Percentiles rank a stretch among this genome's conserved stretches.
These are phyloP conservation scores for Trichophyton equinum DNA, from an alignment of 2,329 filamentous ascomycete genomes.

Conservation along the genomic window DNA sequence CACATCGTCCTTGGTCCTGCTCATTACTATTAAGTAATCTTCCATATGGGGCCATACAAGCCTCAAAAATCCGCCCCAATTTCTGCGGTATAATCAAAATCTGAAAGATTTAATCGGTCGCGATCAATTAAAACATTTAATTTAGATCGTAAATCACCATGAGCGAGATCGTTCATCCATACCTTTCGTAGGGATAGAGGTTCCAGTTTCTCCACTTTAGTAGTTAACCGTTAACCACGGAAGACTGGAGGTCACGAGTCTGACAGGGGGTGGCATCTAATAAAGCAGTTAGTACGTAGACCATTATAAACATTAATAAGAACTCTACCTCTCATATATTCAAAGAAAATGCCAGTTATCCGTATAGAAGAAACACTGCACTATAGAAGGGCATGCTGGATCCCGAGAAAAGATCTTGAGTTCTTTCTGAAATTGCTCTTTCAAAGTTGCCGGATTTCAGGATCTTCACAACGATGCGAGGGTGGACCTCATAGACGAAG, in stretches of 20 bases:
- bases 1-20: background rate
- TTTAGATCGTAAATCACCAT: conserved; percentile 23
- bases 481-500: conserved; percentile 15
- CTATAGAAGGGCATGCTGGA: conserved; percentile 16
- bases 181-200: conserved; percentile 18
- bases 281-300: too few species aligned
- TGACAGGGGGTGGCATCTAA: conserved; percentile 8
- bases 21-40: conserved; percentile 15
- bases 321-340: conserved; percentile 18
- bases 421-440: conserved; percentile 19
- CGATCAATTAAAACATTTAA: conserved; percentile 23
- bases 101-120: conserved; percentile 19
- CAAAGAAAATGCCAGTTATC: conserved; percentile 19
- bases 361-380: conserved; percentile 17
- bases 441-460: conserved; percentile 18
- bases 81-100: conserved; percentile 21
- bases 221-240: background rate
- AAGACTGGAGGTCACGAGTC: background rate
- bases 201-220: conserved; percentile 18
- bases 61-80: conserved; percentile 18
- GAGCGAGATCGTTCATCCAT: conserved; percentile 24
- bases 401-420: conserved; percentile 16
- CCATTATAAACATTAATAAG: too few species aligned
- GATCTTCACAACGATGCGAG: conserved; percentile 21
- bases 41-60: conserved; percentile 18